Conservation (phyloP, 1,284 basidiomycete species). For the Sporisorium exsertum region DNA sequence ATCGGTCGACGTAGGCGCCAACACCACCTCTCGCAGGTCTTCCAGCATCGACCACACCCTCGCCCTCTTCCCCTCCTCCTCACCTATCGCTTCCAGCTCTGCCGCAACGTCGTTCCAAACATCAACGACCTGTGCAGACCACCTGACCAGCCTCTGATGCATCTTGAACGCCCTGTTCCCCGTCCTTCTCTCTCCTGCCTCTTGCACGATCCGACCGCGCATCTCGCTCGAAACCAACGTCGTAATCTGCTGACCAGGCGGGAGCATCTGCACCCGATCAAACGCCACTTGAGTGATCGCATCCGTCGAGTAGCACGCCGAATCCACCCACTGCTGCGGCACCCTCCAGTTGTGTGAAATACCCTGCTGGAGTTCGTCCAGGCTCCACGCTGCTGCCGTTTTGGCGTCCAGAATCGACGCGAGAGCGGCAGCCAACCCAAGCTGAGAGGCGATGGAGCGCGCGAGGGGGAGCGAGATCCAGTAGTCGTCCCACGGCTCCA, state of each 20-base stretch:
- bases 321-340: slow-evolving; percentile 15
- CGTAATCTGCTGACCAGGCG: slow-evolving; percentile 28
- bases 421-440: slow-evolving; percentile 6
- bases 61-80: not conserved
- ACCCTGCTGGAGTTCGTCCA: slow-evolving; percentile 26
- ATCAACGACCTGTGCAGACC: slow-evolving; percentile 7
- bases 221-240: slow-evolving; percentile 31
- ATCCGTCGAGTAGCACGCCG: slow-evolving; percentile 30
- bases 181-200: slow-evolving; percentile 3
- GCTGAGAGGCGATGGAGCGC: slow-evolving; percentile 6
- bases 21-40: slow-evolving; percentile 1
- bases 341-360: slow-evolving; percentile 46
- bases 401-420: slow-evolving; percentile 18
- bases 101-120: slow-evolving; percentile 8
- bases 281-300: slow-evolving; percentile 20
- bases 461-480: slow-evolving; percentile 39
- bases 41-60: slow-evolving; percentile 2
- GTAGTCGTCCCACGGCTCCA: slow-evolving; percentile 50
- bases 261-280: slow-evolving; percentile 8
- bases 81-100: too few species aligned
- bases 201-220: not conserved
- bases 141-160: slow-evolving; percentile 26
- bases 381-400: slow-evolving; percentile 26
- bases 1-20: slow-evolving; percentile 16
- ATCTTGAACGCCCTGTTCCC: not conserved